A percentile compares a stretch with the other conserved stretches of the same genome.
These are phyloP conservation scores for Microbotryomycetes sp. DNA, from an alignment of 1,284 basidiomycete species.

Conservation along the genomic window DNA sequence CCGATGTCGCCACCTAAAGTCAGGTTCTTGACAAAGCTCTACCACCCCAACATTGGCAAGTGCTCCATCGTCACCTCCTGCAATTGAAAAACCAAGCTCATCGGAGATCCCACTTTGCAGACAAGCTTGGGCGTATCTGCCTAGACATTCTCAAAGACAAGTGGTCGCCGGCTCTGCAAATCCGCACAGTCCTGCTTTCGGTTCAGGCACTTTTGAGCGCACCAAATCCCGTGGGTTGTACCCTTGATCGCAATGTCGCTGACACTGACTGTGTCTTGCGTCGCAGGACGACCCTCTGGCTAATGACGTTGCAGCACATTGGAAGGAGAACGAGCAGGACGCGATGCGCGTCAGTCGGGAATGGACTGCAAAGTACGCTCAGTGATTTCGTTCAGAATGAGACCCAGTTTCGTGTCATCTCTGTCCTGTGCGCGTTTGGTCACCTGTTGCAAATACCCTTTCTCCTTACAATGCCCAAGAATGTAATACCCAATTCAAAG, in stretches of 20 bases:
- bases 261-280: background rate
- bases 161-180: constrained; percentile 97
- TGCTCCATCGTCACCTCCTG: constrained; percentile 31
- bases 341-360: constrained; percentile 82
- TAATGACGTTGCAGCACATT: constrained; percentile 86
- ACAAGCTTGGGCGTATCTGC: constrained; percentile 96
- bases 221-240: constrained; percentile 64
- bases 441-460: background rate
- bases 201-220: constrained; percentile 91
- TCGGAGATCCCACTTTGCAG: constrained; percentile 44
- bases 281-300: constrained; percentile 84
- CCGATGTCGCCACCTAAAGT: constrained; percentile 99
- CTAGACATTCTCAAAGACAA: constrained; percentile 98
- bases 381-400: background rate
- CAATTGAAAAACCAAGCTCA: background rate
- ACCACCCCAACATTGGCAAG: constrained; percentile 98
- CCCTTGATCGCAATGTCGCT: background rate
- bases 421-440: background rate
- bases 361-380: constrained; percentile 82
- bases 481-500: too few species aligned
- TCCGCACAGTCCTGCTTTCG: constrained; percentile 92
- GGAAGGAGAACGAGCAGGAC: constrained; percentile 93
- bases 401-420: background rate
- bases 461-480: too few species aligned
- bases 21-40: constrained; percentile 97